Conservation (phyloP, 208 protist genomes). For the Porcisia hertigi region DNA sequence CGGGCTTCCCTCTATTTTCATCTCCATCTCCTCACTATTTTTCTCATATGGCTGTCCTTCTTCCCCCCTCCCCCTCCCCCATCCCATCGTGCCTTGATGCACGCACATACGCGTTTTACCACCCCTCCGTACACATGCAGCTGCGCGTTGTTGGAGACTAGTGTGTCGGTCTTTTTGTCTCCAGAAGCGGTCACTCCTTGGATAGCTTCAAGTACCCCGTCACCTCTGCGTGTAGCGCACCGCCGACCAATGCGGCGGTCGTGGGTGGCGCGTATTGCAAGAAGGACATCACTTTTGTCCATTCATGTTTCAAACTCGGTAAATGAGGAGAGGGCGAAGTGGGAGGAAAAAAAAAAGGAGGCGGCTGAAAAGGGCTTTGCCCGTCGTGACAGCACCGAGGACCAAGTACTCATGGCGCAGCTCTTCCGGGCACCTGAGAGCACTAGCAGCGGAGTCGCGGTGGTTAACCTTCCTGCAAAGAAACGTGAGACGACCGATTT, state of each 20-base stretch:
- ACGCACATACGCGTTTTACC: background rate
- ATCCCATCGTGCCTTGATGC: background rate
- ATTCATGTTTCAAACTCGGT: constrained; percentile 31
- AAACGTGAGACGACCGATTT: constrained; percentile 58
- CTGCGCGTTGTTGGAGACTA: background rate
- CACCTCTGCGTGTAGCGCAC: background rate
- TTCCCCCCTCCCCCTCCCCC: background rate
- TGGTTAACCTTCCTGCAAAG: constrained; percentile 70
- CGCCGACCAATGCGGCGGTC: constrained; percentile 15
- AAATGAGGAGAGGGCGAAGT: constrained; percentile 34
- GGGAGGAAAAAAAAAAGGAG: constrained; percentile 51
- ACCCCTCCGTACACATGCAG: background rate
- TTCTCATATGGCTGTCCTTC: background rate
- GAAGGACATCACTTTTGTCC: constrained; percentile 6
- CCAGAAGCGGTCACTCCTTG: background rate
- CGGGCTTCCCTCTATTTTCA: background rate
- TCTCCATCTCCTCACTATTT: background rate
- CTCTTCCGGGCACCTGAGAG: constrained; percentile 43
- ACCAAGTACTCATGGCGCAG: constrained; percentile 63
- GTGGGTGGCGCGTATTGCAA: background rate
- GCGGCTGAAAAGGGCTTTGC: constrained; percentile 55
- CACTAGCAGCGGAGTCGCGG: constrained; percentile 43
- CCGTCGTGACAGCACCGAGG: constrained; percentile 51
- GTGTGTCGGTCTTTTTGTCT: background rate
- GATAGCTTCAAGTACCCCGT: background rate